Evolutionary conservation across 2,329 filamentous ascomycete species (phyloP).

Genomic region (Paramyrothecium roridum): DNA sequence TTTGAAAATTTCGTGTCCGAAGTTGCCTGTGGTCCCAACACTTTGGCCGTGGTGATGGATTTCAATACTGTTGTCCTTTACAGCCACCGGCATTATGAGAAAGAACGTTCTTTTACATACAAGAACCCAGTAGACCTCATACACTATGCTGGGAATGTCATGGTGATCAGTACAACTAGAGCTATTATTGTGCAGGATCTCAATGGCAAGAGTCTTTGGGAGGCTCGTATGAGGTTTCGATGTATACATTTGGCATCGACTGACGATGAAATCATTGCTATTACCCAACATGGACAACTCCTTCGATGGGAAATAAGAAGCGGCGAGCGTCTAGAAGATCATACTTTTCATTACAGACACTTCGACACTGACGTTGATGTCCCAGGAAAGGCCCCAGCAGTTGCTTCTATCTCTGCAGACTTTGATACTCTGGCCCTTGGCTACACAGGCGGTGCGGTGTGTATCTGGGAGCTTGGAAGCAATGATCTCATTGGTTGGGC

Average conservation of each 20-base stretch:
- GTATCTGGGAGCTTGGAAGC: conserved; percentile 12
- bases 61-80: conserved; percentile 10
- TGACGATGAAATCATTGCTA: conserved; percentile 1
- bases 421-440: conserved; percentile 14
- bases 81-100: conserved; percentile 10
- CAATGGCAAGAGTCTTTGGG: conserved; percentile 9
- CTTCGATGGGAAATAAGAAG: conserved; percentile 12
- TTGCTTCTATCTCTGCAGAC: conserved; percentile 13
- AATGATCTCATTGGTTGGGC: conserved; percentile 14
- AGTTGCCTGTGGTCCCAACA: conserved; percentile 9
- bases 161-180: conserved; percentile 11
- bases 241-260: conserved; percentile 9
- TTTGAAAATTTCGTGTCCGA: conserved; percentile 9
- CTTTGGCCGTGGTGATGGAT: conserved; percentile 11
- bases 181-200: conserved; percentile 15
- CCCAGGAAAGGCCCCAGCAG: conserved; percentile 5
- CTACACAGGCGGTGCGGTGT: conserved; percentile 14
- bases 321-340: conserved; percentile 10
- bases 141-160: background rate
- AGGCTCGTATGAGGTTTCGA: conserved; percentile 7
- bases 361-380: conserved; percentile 3
- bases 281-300: conserved; percentile 9
- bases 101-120: background rate
- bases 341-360: conserved; percentile 6
- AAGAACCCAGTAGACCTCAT: background rate